phyloP scores from a whole-genome alignment of 2,329 filamentous ascomycete genomes.

The Rhynchosporium graminicola region DNA sequence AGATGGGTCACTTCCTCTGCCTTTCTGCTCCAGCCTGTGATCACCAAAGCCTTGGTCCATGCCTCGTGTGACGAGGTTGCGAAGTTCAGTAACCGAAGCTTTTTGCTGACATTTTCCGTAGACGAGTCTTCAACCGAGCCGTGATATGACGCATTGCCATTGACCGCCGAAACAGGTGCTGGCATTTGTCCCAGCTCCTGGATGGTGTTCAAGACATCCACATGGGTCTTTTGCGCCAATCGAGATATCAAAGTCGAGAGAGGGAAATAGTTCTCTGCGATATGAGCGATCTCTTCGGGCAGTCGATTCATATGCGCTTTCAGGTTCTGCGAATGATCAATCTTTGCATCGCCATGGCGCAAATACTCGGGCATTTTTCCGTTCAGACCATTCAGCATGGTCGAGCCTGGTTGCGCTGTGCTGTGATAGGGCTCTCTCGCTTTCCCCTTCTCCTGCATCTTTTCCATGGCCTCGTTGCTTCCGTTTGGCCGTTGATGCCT shows the following conservation, averaged over 20 bases:
- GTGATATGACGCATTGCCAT: constrained; percentile 50
- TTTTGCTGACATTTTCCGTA: constrained; percentile 72
- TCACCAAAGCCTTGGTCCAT: constrained; percentile 90
- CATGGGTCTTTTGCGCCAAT: constrained; percentile 81
- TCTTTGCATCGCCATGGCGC: constrained; percentile 28
- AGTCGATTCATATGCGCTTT: constrained; percentile 55
- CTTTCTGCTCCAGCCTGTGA: constrained; percentile 86
- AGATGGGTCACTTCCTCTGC: constrained; percentile 79
- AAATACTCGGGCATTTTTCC: constrained; percentile 28
- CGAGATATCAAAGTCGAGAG: constrained; percentile 74
- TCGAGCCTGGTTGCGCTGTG: constrained; percentile 36
- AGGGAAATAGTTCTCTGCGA: constrained; percentile 74
- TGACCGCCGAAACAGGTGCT: constrained; percentile 52
- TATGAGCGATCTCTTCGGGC: constrained; percentile 66
- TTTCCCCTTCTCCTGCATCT: constrained; percentile 41
- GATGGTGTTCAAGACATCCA: constrained; percentile 71
- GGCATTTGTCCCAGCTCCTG: constrained; percentile 69
- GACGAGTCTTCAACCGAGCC: constrained; percentile 56
- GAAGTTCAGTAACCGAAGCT: constrained; percentile 73
- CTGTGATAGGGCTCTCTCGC: constrained; percentile 36
- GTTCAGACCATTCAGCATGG: constrained; percentile 36
- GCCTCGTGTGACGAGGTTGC: constrained; percentile 77
- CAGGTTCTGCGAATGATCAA: constrained; percentile 33
- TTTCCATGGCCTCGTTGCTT: constrained; percentile 45
- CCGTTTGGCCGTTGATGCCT: constrained; percentile 50